Base-by-base conservation (phyloP, 257 asterid species). In the Salvia miltiorrhiza region DNA sequence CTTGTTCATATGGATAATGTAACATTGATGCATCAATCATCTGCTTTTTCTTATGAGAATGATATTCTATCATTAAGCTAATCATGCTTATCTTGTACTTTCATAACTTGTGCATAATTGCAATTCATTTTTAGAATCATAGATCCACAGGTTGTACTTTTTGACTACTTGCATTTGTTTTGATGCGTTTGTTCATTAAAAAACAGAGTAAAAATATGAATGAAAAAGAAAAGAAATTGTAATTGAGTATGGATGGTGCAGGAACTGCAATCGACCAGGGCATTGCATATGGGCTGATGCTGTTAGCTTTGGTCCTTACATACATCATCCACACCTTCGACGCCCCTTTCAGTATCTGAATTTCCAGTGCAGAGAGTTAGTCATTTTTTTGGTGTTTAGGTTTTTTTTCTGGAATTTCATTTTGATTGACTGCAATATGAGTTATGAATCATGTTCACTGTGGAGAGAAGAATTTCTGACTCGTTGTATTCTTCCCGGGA, bases 231-330 rank as follows among this genome's bases (percentile, higher is more conserved):
- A 35, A 26, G 4, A 30, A 30, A 30, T 2, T 30, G 11, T 35
- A 35, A 37, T 37, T 37, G 43, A 8, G 1, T 37, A 8, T 8
- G 43, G 5, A 37, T 37, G 43, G 43, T 37, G 43, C 3, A 90
- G 97, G 97, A 74, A 82, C 86, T 9, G 75, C 95, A 21, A 83
- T 90, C 33, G 96, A 88, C 73, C 96, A 86, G 72, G 91, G 93
- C 69, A 81, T 86, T 50, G 91, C 96, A 7, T 86, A 76, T 37
- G 86, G 73, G 9, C 78, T 88, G 74, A 88, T 88, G 96, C 14
- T 85, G 76, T 53, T 84, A 73, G 96, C 96, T 6, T 78, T 86
- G 87, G 88, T 73, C 56, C 93, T 88, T 72, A 88, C 93, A 17
- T 86, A 88, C 50, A 71, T 88, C 78, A 88, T 88, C 80, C 96